Conservation (phyloP, 2,329 filamentous ascomycete species). For the Gremmenia infestans region DNA sequence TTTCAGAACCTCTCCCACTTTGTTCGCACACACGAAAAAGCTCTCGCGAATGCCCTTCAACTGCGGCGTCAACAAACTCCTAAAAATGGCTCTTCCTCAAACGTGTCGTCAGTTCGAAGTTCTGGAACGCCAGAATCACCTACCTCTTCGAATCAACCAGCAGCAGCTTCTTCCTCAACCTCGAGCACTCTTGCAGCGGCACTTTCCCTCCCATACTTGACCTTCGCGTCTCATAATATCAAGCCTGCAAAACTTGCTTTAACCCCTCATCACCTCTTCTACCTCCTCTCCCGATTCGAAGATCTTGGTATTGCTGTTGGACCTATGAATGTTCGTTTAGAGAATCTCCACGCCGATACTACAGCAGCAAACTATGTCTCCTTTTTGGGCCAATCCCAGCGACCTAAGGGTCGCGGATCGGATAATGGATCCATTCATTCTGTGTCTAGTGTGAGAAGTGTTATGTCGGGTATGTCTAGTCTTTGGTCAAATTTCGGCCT, state of each 20-base stretch:
- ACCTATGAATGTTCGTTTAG: constrained; percentile 91
- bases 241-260: constrained; percentile 90
- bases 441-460: constrained; percentile 92
- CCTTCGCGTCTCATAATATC: constrained; percentile 75
- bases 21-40: constrained; percentile 95
- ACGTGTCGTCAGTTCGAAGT: constrained; percentile 52
- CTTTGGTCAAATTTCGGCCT: constrained; percentile 88
- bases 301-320: constrained; percentile 86
- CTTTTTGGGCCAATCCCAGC: constrained; percentile 79
- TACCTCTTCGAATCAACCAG: constrained; percentile 53
- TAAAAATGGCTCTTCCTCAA: constrained; percentile 65
- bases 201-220: constrained; percentile 79
- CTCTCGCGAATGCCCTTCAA: constrained; percentile 90
- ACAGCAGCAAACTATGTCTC: constrained; percentile 92
- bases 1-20: constrained; percentile 87
- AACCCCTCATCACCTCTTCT: constrained; percentile 95
- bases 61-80: constrained; percentile 66
- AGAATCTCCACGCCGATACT: constrained; percentile 86
- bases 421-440: constrained; percentile 92
- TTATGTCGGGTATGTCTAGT: constrained; percentile 94
- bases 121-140: constrained; percentile 30
- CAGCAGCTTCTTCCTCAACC: constrained; percentile 58
- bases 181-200: constrained; percentile 75
- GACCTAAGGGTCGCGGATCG: constrained; percentile 70
- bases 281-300: constrained; percentile 90